Evolutionary conservation across 371 early-diverging fungal genomes (phyloP), one percentile per base, ranked within the genome.

Genomic region (Thermomucor indicae-seudaticae): DNA sequence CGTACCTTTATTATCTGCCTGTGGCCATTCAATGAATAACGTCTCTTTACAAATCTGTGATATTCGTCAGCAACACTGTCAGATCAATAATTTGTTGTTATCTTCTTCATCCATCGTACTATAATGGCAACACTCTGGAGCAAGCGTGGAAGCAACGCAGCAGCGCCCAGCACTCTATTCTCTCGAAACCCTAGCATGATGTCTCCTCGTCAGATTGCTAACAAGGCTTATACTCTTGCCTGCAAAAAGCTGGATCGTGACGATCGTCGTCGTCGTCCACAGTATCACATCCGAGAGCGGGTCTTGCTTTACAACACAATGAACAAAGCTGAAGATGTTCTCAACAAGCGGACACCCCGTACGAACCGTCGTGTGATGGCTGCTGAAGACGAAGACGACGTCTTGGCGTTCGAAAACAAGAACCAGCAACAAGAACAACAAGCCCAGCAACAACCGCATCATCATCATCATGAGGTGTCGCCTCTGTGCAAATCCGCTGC

Each of bases 171-270:
- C 34, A 52, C 53, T 17, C 23, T 45, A 4, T 54, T 54, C 47
- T 34, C 54, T n/a, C 44, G 44, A 24, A 20, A 29, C 40, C 17
- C 49, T 25, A 25, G 40, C 27, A 44, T 25, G 12, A 49, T 70
- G 29, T 70, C 75, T 22, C 75, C 75, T 35, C 55, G 75, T 6
- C 75, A 75, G 39, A 53, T 75, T n/a, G 75, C 75, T 27, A 64
- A 60, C 46, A 67, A 67, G 38, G 69, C 75, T 4, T 58, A 64
- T 44, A 56, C 57, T 7, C 42, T 70, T 5, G 69, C 67, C 11
- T 62, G 60, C 43, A 70, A 68, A 30, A 75, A 75, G 29, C 47
- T 75, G 23, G 75, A 75, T 43, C 60, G 69, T 47, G 75, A 75
- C 51, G 71, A 70, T 32, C 58, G 57, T 46, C 60, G 67, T 19